A percentile compares a stretch with the other conserved stretches of the same genome.
These are phyloP conservation scores for Nissolia schottii DNA, from an alignment of 306 rosid species.

Conservation along the genomic window DNA sequence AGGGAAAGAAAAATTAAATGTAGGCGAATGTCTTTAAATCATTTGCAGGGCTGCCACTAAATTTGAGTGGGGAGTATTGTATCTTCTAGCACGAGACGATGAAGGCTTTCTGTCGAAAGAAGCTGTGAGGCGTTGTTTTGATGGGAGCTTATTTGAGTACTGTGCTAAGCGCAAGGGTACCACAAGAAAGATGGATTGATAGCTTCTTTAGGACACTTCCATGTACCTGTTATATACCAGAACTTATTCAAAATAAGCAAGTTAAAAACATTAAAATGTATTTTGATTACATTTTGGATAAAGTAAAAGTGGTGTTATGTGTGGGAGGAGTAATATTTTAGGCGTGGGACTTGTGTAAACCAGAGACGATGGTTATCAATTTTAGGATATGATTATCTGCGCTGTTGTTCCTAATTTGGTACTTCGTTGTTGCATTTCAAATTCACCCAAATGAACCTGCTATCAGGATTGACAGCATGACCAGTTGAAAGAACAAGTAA, in stretches of 20 bases:
- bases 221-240: background rate
- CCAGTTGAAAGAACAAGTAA: background rate
- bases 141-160: slow-evolving; percentile 74
- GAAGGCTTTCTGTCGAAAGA: slow-evolving; percentile 66
- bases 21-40: background rate
- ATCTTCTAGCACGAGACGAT: slow-evolving; percentile 61
- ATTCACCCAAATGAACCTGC: background rate
- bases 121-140: slow-evolving; percentile 79
- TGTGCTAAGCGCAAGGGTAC: slow-evolving; percentile 57
- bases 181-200: slow-evolving; percentile 40
- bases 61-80: slow-evolving; percentile 68
- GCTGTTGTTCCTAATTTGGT: background rate
- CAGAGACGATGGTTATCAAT: background rate
- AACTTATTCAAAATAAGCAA: background rate
- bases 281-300: background rate
- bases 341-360: background rate
- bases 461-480: background rate
- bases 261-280: background rate
- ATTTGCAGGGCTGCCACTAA: slow-evolving; percentile 55
- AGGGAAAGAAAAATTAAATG: background rate
- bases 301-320: background rate
- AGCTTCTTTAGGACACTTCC: background rate
- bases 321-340: background rate
- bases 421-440: background rate
- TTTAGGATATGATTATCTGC: background rate